A percentile compares a stretch with the other conserved stretches of the same genome.
phyloP scores from a whole-genome alignment of 1,139 yeast genomes.

The Entelexis paramagnoliae region DNA sequence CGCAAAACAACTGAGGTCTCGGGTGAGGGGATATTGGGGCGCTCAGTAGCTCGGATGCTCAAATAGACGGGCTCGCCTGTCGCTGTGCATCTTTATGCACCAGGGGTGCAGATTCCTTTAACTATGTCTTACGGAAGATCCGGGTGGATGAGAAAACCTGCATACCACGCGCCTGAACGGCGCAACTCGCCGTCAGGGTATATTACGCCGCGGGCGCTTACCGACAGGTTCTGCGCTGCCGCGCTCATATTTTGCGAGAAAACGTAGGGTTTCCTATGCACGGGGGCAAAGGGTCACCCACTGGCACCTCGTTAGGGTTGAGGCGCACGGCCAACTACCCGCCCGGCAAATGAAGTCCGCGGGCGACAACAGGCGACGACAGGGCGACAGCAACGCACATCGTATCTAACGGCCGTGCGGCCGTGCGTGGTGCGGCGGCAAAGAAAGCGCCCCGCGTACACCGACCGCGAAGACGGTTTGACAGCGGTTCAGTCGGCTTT shows the following conservation, averaged over 20 bases:
- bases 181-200: not conserved
- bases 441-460: too few relatives aligned
- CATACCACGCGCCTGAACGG: not conserved
- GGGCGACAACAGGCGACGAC: not conserved
- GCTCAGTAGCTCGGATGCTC: not conserved
- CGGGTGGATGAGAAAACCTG: not conserved
- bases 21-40: too few relatives aligned
- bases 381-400: not conserved
- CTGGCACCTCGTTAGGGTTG: not conserved
- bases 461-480: too few relatives aligned
- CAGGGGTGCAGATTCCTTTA: conserved; percentile 2
- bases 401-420: not conserved
- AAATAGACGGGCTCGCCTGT: not conserved
- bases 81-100: conserved; percentile 2
- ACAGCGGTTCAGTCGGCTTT: too few relatives aligned
- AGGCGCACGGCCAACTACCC: not conserved
- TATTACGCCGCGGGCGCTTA: conserved; percentile 1
- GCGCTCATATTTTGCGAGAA: not conserved
- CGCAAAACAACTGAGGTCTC: too few relatives aligned
- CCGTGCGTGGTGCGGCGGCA: too few relatives aligned
- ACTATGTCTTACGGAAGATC: conserved; percentile 5
- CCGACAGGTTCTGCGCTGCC: conserved; percentile 1
- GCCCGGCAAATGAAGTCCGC: not conserved
- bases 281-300: not conserved
- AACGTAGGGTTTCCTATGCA: not conserved